Evolutionary conservation across 2,329 filamentous ascomycete genomes (phyloP), one percentile per base, ranked within the genome.

Genomic region (Ascochyta lentis): DNA sequence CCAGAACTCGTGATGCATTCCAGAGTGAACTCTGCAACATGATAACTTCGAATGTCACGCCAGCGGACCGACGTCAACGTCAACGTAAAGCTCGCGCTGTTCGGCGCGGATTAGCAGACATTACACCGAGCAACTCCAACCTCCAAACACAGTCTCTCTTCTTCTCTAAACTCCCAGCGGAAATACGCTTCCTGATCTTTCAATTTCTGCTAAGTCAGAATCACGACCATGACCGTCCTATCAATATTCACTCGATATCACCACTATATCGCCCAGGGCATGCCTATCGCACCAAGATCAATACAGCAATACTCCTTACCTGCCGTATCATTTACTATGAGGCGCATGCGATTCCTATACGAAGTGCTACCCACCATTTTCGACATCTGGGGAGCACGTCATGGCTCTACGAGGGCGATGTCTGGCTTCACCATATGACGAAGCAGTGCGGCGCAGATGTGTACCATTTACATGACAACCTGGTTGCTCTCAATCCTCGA

Each of bases 261-360:
- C 56, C 59, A 27, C 48, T 58, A 3, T 60, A 59, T 43, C 66
- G 66, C 1, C 66, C 65, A 0, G 58, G 60, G 3, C 75, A 77
- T 56, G 68, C 70, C 3, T 58, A 71, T 46, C 66, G 66, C 45
- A 55, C 73, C n/a, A 46, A 34, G 2, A 57, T 63, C 19, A 49
- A 72, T 40, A 75, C 65, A 4, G 26, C 61, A 4, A 65, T 79
- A 15, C 69, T 79, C 0, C 67, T 59, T 19, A 78, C 77, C 6
- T 79, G 77, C 43, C 72, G 76, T 6, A 63, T 70, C 2, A 59
- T 77, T 24, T 79, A 78, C 58, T 63, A 57, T 19, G 78, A 79
- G 54, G 72, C 76, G 0, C 68, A 66, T 4, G 53, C 69, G 3
- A 70, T 79, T 2, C 76, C 76, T 2, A 35, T 76, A 4, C 55